These are phyloP conservation scores for Fusarium mangiferae DNA, from an alignment of 2,329 filamentous ascomycete genomes.

Conservation along the genomic window DNA sequence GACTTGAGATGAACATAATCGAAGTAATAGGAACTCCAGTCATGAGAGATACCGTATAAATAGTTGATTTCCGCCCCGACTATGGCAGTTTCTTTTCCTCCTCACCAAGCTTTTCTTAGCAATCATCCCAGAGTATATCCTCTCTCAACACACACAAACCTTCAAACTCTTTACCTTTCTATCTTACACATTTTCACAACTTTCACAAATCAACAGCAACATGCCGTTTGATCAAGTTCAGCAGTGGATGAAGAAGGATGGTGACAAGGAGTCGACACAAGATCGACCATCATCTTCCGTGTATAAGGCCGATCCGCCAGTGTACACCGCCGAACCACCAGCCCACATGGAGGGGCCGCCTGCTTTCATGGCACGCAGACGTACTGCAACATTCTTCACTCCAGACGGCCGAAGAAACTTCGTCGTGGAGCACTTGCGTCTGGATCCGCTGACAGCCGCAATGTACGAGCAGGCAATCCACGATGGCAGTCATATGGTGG, in stretches of 20 bases:
- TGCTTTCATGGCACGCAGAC: not conserved
- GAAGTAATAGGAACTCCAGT: rapidly evolving
- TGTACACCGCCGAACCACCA: rapidly evolving
- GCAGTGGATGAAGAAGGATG: not conserved
- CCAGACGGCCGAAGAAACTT: not conserved
- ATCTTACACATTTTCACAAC: rapidly evolving
- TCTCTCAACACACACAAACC: not conserved
- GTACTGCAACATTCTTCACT: rapidly evolving
- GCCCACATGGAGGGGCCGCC: not conserved
- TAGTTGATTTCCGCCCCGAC: too few relatives aligned
- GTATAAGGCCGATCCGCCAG: rapidly evolving
- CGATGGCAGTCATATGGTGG: rapidly evolving
- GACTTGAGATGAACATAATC: not conserved
- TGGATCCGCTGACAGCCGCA: rapidly evolving
- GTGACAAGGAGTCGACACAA: not conserved
- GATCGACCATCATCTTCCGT: rapidly evolving
- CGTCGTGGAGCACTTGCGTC: too few relatives aligned
- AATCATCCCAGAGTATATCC: not conserved
- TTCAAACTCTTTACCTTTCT: rapidly evolving
- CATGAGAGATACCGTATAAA: not conserved
- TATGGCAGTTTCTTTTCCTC: not conserved
- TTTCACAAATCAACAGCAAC: rapidly evolving
- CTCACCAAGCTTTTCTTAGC: not conserved
- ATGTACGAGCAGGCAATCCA: not conserved
- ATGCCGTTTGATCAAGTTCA: rapidly evolving